Percentiles rank a stretch among this genome's conserved stretches.
These are phyloP conservation scores for Sphagnum tenellum DNA, from an alignment of 225 moss, liverwort and hornwort genomes.

Conservation along the genomic window DNA sequence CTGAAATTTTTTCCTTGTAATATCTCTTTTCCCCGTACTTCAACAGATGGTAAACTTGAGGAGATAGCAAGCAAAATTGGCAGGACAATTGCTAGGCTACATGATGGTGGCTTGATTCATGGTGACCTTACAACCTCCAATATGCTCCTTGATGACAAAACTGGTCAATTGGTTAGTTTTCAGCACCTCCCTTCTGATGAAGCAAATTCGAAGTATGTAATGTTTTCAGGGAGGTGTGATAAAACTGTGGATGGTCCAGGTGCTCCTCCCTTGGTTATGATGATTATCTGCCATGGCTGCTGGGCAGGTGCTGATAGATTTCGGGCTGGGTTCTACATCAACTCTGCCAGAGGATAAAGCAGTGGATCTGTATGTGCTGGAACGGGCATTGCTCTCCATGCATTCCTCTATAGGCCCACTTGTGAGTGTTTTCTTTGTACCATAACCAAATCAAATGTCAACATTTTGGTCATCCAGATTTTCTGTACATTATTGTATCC, in stretches of 20 bases:
- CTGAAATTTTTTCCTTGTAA: too few relatives aligned
- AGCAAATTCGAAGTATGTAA: too few relatives aligned
- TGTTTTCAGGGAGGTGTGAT: too few relatives aligned
- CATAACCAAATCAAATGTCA: neutral
- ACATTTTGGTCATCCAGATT: too few relatives aligned
- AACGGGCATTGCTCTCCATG: slow-evolving; percentile 80
- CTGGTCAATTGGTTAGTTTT: slow-evolving; percentile 58
- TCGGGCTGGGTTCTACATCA: slow-evolving; percentile 82
- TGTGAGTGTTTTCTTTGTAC: slow-evolving; percentile 29
- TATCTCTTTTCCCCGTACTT: too few relatives aligned
- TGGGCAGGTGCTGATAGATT: slow-evolving; percentile 78
- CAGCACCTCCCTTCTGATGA: neutral
- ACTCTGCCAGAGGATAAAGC: slow-evolving; percentile 89
- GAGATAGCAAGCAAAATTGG: slow-evolving; percentile 73
- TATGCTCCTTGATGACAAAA: slow-evolving; percentile 66
- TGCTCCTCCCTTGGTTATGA: neutral
- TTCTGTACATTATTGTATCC: neutral
- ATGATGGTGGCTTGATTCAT: slow-evolving; percentile 86
- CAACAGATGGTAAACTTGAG: slow-evolving; percentile 64
- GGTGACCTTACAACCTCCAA: slow-evolving; percentile 94
- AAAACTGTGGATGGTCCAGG: too few relatives aligned
- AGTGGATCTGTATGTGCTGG: slow-evolving; percentile 88
- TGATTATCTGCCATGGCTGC: neutral
- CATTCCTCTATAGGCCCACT: slow-evolving; percentile 82
- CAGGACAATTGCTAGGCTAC: slow-evolving; percentile 63